Base-by-base conservation (phyloP, 2,329 filamentous ascomycete species). In the Calonectria multiphialidica region DNA sequence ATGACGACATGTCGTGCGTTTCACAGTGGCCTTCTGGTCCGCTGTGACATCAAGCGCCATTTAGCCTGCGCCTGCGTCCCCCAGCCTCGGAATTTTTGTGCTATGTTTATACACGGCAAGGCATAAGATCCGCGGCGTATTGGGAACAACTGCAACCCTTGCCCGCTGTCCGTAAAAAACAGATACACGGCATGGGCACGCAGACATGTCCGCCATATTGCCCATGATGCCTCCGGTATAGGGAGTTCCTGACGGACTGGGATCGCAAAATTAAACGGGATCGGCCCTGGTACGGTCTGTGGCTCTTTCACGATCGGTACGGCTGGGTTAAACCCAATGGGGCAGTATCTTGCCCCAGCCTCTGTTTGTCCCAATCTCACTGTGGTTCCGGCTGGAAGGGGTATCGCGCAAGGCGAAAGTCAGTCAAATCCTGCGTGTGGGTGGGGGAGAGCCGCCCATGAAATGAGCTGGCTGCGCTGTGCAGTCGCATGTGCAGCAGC, bases 391-490 rank as follows among this genome's bases (percentile, higher is more conserved):
- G 37, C 57, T 62, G 57, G 57, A 62, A 62, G 40, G 40, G 53
- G 53, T 37, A 59, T 65, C 62, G 62, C 44, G 63, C 63, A 66
- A 55, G 35, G 23, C 45, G 23, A 55, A 40, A 53, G 63, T 65
- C 40, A 40, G 66, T 44, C 40, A 62, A 62, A 42, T 62, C 23
- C 40, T 42, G 63, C 69, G 65, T 59, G 35, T 67, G 33, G 68
- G 57, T 75, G 47, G 28, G 33, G 57, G 74, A 71, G 71, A 72
- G 69, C 50, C 69, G 59, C 28, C 57, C 45, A 71, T 72, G 68
- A 79, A 76, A 79, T 79, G 77, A 79, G 74, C 72, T 68, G 72
- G 72, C 68, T 72, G 65, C 70, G 68, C 21, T 65, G 69, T 70
- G 66, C 66, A 70, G 66, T 44, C 59, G 66, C 72, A 72, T 68